phyloP scores from a whole-genome alignment of 345 rosid genomes.

The Pelargonium nanum region DNA sequence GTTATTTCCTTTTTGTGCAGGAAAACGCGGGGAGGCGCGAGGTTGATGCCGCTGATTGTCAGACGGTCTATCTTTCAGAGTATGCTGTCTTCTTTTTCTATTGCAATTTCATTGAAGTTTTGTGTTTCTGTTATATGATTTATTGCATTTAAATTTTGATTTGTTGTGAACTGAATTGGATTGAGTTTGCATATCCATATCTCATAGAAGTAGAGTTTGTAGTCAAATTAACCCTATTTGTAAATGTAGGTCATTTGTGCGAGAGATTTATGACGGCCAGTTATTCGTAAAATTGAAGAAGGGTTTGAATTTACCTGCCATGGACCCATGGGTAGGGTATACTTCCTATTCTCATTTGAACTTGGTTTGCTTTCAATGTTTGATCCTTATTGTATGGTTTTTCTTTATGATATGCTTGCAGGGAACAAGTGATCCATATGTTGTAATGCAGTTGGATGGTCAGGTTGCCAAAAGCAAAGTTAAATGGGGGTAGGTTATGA shows the following conservation, averaged over 20 bases:
- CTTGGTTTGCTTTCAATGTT: conserved; percentile 1
- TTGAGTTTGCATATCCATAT: background rate
- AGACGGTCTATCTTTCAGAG: conserved; percentile 74
- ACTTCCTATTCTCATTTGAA: background rate
- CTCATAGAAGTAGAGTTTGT: background rate
- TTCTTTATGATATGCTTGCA: conserved; percentile 18
- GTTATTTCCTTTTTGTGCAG: conserved; percentile 22
- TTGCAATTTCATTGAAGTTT: background rate
- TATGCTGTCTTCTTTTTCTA: conserved; percentile 26
- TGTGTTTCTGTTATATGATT: background rate
- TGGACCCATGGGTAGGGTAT: conserved; percentile 81
- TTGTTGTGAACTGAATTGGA: too few species aligned
- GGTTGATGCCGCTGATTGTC: conserved; percentile 73
- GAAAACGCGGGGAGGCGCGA: conserved; percentile 57
- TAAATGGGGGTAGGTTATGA: conserved; percentile 53
- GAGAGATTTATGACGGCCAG: conserved; percentile 77
- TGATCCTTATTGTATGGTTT: background rate
- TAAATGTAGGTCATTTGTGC: conserved; percentile 60
- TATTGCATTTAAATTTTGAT: background rate
- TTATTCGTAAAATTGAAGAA: conserved; percentile 62
- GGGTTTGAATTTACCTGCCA: conserved; percentile 69
- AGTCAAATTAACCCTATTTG: background rate
- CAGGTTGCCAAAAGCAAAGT: conserved; percentile 76
- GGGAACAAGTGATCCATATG: conserved; percentile 90
- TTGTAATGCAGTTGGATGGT: conserved; percentile 78